phyloP scores from a whole-genome alignment of 768 basidiomycete genomes.

The Lanmaoa rubissima region DNA sequence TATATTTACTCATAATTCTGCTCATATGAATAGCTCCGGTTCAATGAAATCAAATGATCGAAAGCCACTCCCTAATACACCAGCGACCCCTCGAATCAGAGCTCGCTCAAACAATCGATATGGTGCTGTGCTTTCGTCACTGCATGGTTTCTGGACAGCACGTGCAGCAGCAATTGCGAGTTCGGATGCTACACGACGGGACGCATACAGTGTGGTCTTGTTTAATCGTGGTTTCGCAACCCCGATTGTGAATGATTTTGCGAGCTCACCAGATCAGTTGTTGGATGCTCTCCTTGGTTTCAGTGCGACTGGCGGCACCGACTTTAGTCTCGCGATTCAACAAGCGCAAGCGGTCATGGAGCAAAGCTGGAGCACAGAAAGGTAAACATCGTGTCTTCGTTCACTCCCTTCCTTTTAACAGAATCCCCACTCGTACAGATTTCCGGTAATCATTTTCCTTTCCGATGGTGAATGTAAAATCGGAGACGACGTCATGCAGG shows the following conservation, averaged over 20 bases:
- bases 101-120: conserved; percentile 45
- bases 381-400: conserved; percentile 28
- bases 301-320: conserved; percentile 37
- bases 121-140: conserved; percentile 57
- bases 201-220: conserved; percentile 56
- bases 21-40: conserved; percentile 38
- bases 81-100: conserved; percentile 38
- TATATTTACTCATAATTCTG: not conserved
- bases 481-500: conserved; percentile 36
- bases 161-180: conserved; percentile 38
- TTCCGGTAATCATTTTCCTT: conserved; percentile 40
- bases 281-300: conserved; percentile 38
- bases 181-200: conserved; percentile 37
- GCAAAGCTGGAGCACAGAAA: conserved; percentile 48
- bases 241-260: conserved; percentile 45
- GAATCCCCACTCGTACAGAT: conserved; percentile 2
- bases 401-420: not conserved
- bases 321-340: conserved; percentile 42
- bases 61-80: conserved; percentile 44
- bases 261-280: conserved; percentile 44
- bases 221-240: conserved; percentile 33
- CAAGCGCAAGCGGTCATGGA: conserved; percentile 40
- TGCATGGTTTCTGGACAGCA: conserved; percentile 56
- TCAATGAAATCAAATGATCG: conserved; percentile 47
- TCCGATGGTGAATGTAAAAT: conserved; percentile 48